Evolutionary conservation across 2,329 filamentous ascomycete genomes (phyloP), one percentile per base, ranked within the genome.

Genomic region (Orbilia javanica): DNA sequence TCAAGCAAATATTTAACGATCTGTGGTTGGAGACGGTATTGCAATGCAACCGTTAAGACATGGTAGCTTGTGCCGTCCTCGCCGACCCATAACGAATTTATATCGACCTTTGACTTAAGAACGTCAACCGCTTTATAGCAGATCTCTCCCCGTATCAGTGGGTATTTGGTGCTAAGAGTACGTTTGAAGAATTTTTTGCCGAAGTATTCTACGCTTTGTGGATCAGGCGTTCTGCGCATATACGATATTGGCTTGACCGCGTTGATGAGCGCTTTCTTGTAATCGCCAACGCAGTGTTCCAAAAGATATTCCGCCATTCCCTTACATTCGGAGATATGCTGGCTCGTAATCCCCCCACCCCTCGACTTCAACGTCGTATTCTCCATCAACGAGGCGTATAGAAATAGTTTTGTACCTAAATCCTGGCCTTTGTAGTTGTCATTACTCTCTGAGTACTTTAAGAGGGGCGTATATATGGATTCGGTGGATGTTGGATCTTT

Each of bases 251-350:
- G 39, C 13, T 1, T 11, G 13, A 66, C 36, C 1, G 62, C 27
- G 39, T 66, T 66, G 15, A 66, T 66, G 10, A 66, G 22, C 0
- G 62, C 62, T n/a, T 66, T 66, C n/a, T 18, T 13, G 15, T 52
- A 50, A 11, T 66, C 31, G 1, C 5, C 18, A 5, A 66, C 42
- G 20, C 62, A 66, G 44, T 66, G 7, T 2, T 66, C 13, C 11
- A 48, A 27, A 20, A 66, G 15, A n/a, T 65, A 52, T 15, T 52
- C 5, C 5, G 48, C 25, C 2, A 48, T 10, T 48, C n/a, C n/a
- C 11, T 4, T 10, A 11, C n/a, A 22, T 48, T 18, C 18, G n/a
- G 44, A 6, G 6, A 4, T 4, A 22, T 3, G 6, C n/a, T 10
- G n/a, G 6, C n/a, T 44, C n/a, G 13, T 4, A 44, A 15, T 4